Conservation (phyloP, 2,329 filamentous ascomycete species). For the Magnaporthiopsis rhizophila region DNA sequence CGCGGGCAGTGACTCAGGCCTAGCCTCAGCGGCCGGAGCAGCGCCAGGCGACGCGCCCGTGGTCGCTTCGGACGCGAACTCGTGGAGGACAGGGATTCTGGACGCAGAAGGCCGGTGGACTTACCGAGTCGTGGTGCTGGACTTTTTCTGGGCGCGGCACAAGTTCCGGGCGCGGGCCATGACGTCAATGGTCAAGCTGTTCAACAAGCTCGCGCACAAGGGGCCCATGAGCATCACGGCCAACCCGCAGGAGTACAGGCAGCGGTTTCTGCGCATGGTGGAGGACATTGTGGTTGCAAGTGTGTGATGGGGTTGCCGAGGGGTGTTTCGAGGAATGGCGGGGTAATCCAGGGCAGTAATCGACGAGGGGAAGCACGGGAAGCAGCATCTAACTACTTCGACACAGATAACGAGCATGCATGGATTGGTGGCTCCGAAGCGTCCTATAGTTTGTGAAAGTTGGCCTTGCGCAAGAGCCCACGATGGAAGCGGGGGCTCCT, state of each 20-base stretch:
- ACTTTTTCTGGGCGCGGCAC: constrained; percentile 76
- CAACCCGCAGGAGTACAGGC: constrained; percentile 57
- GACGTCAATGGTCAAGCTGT: constrained; percentile 56
- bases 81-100: constrained; percentile 54
- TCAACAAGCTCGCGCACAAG: constrained; percentile 49
- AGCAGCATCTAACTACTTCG: no score
- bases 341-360: no score
- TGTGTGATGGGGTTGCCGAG: background rate
- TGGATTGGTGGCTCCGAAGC: no score
- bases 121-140: constrained; percentile 59
- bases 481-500: no score
- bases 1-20: constrained; percentile 13
- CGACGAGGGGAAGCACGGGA: no score
- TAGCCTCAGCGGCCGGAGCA: constrained; percentile 15
- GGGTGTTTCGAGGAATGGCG: no score
- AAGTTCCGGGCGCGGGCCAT: constrained; percentile 57
- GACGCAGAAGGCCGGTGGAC: constrained; percentile 58
- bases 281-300: constrained; percentile 3
- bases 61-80: constrained; percentile 26
- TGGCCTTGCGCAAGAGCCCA: no score
- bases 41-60: constrained; percentile 18
- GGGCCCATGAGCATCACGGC: constrained; percentile 72
- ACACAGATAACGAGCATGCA: no score
- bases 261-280: constrained; percentile 39
- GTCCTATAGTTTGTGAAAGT: no score